Evolutionary conservation across 2,329 filamentous ascomycete genomes (phyloP).

Genomic region (Cladosporium austrohemisphaericum): DNA sequence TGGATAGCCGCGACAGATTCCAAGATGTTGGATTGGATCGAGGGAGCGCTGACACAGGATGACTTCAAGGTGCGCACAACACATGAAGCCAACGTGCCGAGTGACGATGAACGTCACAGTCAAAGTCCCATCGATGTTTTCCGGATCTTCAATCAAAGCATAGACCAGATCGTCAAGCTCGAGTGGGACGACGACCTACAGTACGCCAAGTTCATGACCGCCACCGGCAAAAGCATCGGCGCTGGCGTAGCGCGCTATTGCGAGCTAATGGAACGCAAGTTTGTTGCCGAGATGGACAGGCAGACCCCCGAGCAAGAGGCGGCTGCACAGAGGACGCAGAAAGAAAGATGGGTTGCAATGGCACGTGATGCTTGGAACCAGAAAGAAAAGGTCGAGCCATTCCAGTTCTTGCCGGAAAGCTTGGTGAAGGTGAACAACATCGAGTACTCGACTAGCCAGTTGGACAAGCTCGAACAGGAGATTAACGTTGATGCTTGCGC

Average conservation of each 20-base stretch:
- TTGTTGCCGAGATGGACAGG: slow-evolving; percentile 88
- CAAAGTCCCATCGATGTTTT: slow-evolving; percentile 92
- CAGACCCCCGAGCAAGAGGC: slow-evolving; percentile 83
- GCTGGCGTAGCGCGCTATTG: slow-evolving; percentile 83
- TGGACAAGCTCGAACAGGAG: slow-evolving; percentile 83
- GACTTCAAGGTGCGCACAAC: slow-evolving; percentile 72
- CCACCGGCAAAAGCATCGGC: slow-evolving; percentile 79
- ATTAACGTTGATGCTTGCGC: slow-evolving; percentile 92
- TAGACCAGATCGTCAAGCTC: slow-evolving; percentile 79
- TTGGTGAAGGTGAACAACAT: slow-evolving; percentile 98
- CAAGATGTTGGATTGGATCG: slow-evolving; percentile 78
- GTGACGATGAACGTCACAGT: slow-evolving; percentile 84
- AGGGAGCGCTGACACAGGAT: slow-evolving; percentile 87
- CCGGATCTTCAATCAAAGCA: slow-evolving; percentile 85
- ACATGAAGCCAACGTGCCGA: slow-evolving; percentile 46
- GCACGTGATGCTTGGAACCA: slow-evolving; percentile 90
- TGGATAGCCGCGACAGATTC: slow-evolving; percentile 82
- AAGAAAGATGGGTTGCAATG: slow-evolving; percentile 89
- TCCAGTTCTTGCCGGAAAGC: slow-evolving; percentile 93
- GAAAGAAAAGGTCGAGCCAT: slow-evolving; percentile 91
- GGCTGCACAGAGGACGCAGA: slow-evolving; percentile 70
- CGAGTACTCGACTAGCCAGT: slow-evolving; percentile 86
- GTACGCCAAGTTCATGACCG: slow-evolving; percentile 95
- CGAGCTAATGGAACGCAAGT: slow-evolving; percentile 79
- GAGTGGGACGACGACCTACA: slow-evolving; percentile 93